These are phyloP conservation scores for Lantana camara DNA, from an alignment of 257 asterid genomes.

Conservation along the genomic window DNA sequence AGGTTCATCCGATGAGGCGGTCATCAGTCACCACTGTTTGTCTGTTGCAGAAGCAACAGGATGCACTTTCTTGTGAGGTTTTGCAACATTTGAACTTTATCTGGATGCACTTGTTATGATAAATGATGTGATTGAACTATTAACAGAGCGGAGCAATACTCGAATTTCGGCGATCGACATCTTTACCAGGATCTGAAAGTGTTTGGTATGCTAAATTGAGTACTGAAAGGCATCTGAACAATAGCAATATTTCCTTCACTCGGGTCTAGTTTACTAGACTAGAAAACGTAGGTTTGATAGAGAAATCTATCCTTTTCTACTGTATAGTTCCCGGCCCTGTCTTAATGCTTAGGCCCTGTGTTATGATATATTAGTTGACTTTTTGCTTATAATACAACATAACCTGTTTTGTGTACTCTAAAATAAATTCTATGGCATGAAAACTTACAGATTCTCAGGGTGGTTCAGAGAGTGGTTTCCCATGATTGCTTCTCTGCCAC, in stretches of 20 bases:
- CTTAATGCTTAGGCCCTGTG: no score
- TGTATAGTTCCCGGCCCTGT: no score
- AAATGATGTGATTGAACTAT: no score
- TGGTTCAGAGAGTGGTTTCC: slow-evolving; percentile 6
- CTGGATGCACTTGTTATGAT: no score
- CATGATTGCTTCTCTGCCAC: slow-evolving; percentile 14
- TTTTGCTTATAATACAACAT: neutral
- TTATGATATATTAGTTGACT: no score
- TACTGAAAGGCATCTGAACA: slow-evolving; percentile 1
- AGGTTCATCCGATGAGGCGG: no score
- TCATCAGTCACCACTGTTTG: neutral
- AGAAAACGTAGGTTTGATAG: no score
- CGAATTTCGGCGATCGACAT: neutral
- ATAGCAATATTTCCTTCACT: neutral
- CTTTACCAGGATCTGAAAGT: slow-evolving; percentile 10
- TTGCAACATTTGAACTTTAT: no score
- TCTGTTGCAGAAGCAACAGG: no score
- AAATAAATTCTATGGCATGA: slow-evolving; percentile 6
- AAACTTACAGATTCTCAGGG: slow-evolving; percentile 4
- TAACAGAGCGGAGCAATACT: neutral
- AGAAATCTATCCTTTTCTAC: no score
- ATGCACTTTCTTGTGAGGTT: neutral
- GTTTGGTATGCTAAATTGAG: slow-evolving; percentile 8
- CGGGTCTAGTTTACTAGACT: no score
- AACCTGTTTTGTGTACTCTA: neutral